Base-by-base conservation (phyloP, 1,139 yeast species). In the Protomyces inouyei region DNA sequence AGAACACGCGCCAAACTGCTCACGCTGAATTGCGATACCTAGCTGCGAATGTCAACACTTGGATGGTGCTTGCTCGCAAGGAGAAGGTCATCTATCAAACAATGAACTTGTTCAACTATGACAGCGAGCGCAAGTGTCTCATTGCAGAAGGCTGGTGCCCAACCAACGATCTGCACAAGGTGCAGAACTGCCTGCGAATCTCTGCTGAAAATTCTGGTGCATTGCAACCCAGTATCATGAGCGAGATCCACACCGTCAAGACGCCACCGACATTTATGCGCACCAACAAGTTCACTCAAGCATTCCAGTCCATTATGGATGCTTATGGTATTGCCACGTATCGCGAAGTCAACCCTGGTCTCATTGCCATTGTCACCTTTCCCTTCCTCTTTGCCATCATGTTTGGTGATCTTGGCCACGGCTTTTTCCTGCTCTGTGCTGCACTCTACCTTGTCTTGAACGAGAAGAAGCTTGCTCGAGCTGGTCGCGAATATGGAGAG, bases 111-210 rank as follows among this genome's bases (percentile, higher is more conserved):
- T 91, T 92, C 76, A 88, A 87, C 73, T 89, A 85, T 74, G 97
- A 92, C 74, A 84, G 85, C 66, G 85, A 90, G 46, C 83, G 98
- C 76, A 83, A 93, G 71, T 88, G 95, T 67, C 79, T 93, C 65
- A 90, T 93, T 67, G 98, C 96, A n/a, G 98, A 93, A 78, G 99
- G 98, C 38, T 93, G 98, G 98, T 82, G 91, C 45, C 96, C 96
- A 57, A 74, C 77, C 36, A 80, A 79, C 68, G 86, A 83, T 66
- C 73, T 86, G 43, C 74, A 75, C 4, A 67, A 72, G 8, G 76
- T 84, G 45, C 81, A 81, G 71, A 71, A 74, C 23, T 76, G 81
- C 2, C 74, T 90, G 38, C 78, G 84, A 66, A 82, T 80, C 64
- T 81, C 85, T 43, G 81, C 90, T n/a, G 85, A 83, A 65, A 74